A percentile compares a stretch with the other conserved stretches of the same genome.
These are phyloP conservation scores for Skeletonema marinoi DNA, from an alignment of 108 stramenopile genomes.

Conservation along the genomic window DNA sequence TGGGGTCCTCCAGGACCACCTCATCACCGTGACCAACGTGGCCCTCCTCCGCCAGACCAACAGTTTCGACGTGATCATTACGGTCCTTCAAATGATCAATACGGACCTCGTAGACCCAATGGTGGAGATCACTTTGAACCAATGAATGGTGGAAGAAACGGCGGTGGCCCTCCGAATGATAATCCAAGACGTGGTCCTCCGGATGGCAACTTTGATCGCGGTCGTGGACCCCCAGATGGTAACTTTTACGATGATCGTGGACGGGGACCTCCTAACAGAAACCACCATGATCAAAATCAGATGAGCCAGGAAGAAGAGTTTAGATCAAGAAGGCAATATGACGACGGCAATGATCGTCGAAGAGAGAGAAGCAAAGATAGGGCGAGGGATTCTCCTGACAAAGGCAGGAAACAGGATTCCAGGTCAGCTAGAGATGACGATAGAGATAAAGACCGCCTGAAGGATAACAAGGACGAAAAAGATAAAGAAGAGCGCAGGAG, in stretches of 20 bases:
- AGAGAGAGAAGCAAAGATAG: not conserved
- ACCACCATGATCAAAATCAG: not conserved
- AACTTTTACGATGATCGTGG: not conserved
- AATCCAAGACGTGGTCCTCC: not conserved
- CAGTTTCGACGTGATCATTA: not conserved
- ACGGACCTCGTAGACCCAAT: not conserved
- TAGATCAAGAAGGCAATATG: not conserved
- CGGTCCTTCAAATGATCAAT: not conserved
- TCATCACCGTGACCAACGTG: not conserved
- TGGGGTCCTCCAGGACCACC: not conserved
- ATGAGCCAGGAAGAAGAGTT: not conserved
- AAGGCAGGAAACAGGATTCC: slow-evolving; percentile 21
- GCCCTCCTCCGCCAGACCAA: not conserved
- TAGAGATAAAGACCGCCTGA: slow-evolving; percentile 15
- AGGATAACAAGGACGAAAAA: not conserved
- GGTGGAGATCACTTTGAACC: not conserved
- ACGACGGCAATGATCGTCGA: not conserved
- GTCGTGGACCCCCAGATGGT: not conserved
- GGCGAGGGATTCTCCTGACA: slow-evolving; percentile 16
- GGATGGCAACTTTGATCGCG: not conserved
- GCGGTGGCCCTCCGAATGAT: not conserved
- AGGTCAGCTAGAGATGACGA: slow-evolving; percentile 19
- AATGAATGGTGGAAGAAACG: not conserved
- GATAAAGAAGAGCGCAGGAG: not conserved
- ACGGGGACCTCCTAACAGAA: not conserved